Conservation (phyloP, 345 rosid species). For the Rhizophora apiculata region DNA sequence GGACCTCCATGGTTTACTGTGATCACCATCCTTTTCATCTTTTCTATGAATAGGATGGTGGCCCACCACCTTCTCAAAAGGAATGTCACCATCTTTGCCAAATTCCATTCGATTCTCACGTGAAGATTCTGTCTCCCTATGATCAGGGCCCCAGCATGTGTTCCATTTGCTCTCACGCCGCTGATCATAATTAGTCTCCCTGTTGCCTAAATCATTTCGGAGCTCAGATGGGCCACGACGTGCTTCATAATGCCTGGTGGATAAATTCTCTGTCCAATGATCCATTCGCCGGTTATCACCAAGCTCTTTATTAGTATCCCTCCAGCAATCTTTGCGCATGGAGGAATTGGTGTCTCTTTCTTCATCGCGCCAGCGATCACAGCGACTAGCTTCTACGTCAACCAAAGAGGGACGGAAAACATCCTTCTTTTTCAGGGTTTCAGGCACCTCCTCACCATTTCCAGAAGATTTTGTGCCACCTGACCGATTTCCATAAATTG, state of each 20-base stretch:
- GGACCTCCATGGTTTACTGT: slow-evolving; percentile 79
- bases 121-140: slow-evolving; percentile 51
- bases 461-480: slow-evolving; percentile 51
- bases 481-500: slow-evolving; percentile 35
- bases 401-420: slow-evolving; percentile 78
- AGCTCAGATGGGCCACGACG: slow-evolving; percentile 76
- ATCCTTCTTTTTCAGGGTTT: slow-evolving; percentile 68
- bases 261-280: slow-evolving; percentile 72
- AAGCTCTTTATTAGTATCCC: slow-evolving; percentile 74
- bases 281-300: slow-evolving; percentile 64
- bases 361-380: slow-evolving; percentile 94
- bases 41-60: slow-evolving; percentile 52
- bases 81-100: slow-evolving; percentile 63
- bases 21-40: slow-evolving; percentile 66
- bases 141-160: slow-evolving; percentile 94
- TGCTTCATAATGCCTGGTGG: slow-evolving; percentile 54
- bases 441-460: slow-evolving; percentile 56
- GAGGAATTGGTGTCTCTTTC: slow-evolving; percentile 80
- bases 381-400: slow-evolving; percentile 70
- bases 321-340: slow-evolving; percentile 71
- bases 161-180: slow-evolving; percentile 98
- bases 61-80: slow-evolving; percentile 52
- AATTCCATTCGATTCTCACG: slow-evolving; percentile 60
- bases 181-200: slow-evolving; percentile 70
- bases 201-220: slow-evolving; percentile 72